phyloP scores from a whole-genome alignment of 75 land plant species.

The Pseudotsuga menziesii region DNA sequence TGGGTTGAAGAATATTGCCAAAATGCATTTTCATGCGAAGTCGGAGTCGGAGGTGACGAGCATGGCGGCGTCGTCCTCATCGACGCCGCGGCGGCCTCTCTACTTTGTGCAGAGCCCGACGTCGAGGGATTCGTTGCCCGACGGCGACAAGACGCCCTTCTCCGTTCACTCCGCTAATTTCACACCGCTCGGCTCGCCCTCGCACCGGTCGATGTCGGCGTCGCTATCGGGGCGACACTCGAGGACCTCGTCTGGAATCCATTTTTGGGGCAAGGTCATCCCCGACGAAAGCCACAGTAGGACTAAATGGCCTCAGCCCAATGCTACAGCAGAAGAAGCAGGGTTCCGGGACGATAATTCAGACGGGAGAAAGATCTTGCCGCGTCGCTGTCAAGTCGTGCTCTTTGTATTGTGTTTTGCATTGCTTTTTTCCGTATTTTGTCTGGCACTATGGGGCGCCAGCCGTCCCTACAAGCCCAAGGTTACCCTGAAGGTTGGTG shows the following conservation, averaged over 20 bases:
- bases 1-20: neutral
- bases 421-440: slow-evolving; percentile 49
- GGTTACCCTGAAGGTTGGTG: slow-evolving; percentile 55
- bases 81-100: slow-evolving; percentile 41
- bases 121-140: slow-evolving; percentile 66
- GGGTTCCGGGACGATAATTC: slow-evolving; percentile 27
- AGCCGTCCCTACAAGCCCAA: slow-evolving; percentile 51
- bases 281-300: slow-evolving; percentile 29
- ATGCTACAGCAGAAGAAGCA: slow-evolving; percentile 61
- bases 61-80: slow-evolving; percentile 49
- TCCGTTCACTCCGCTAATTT: slow-evolving; percentile 26
- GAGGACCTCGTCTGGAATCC: slow-evolving; percentile 51
- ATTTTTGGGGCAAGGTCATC: slow-evolving; percentile 45
- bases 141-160: slow-evolving; percentile 64
- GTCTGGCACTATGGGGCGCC: slow-evolving; percentile 67
- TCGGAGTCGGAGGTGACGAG: slow-evolving; percentile 74
- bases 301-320: slow-evolving; percentile 66
- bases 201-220: slow-evolving; percentile 40
- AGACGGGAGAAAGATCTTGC: slow-evolving; percentile 23
- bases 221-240: slow-evolving; percentile 38
- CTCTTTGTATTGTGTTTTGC: slow-evolving; percentile 41
- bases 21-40: slow-evolving; percentile 42
- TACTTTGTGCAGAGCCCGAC: slow-evolving; percentile 66
- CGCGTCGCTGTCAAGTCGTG: slow-evolving; percentile 33
- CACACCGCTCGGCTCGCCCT: slow-evolving; percentile 67